A percentile compares a stretch with the other conserved stretches of the same genome.
phyloP scores from a whole-genome alignment of 2,329 filamentous ascomycete species.

The Ascocoryne sarcoides region DNA sequence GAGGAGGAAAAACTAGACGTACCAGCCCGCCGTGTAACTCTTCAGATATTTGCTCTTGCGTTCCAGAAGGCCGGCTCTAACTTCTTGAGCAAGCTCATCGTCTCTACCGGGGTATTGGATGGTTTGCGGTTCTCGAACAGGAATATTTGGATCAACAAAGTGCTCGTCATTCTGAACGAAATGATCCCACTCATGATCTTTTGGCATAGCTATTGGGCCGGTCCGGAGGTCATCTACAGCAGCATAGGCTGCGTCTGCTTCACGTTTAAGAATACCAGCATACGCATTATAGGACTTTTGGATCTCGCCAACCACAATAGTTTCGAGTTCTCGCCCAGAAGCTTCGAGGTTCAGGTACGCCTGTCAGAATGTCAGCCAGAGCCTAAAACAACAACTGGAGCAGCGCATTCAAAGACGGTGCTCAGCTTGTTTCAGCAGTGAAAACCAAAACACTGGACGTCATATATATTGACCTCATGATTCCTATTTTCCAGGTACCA shows the following conservation, averaged over 20 bases:
- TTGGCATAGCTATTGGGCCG: constrained; percentile 86
- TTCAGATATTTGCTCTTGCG: constrained; percentile 98
- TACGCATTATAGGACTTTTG: constrained; percentile 97
- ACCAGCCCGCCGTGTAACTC: constrained; percentile 67
- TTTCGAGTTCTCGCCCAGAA: constrained; percentile 89
- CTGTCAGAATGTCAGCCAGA: constrained; percentile 37
- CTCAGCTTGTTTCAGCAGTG: no score
- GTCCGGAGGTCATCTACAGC: constrained; percentile 72
- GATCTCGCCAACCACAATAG: constrained; percentile 93
- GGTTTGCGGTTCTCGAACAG: constrained; percentile 67
- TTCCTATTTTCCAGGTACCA: no score
- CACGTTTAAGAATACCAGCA: constrained; percentile 81
- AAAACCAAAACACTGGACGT: constrained; percentile 7
- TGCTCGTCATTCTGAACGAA: constrained; percentile 72
- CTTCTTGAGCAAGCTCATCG: constrained; percentile 70
- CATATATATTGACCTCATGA: no score
- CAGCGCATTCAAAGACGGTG: no score
- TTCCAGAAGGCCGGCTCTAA: constrained; percentile 84
- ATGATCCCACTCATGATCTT: constrained; percentile 81
- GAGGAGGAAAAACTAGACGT: constrained; percentile 30
- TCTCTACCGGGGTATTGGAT: constrained; percentile 89
- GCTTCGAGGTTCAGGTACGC: constrained; percentile 91
- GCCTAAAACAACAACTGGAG: no score
- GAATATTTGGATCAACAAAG: constrained; percentile 77
- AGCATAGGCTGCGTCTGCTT: constrained; percentile 72